Conservation (phyloP, 2,329 filamentous ascomycete genomes). For the Dothistroma pini region DNA sequence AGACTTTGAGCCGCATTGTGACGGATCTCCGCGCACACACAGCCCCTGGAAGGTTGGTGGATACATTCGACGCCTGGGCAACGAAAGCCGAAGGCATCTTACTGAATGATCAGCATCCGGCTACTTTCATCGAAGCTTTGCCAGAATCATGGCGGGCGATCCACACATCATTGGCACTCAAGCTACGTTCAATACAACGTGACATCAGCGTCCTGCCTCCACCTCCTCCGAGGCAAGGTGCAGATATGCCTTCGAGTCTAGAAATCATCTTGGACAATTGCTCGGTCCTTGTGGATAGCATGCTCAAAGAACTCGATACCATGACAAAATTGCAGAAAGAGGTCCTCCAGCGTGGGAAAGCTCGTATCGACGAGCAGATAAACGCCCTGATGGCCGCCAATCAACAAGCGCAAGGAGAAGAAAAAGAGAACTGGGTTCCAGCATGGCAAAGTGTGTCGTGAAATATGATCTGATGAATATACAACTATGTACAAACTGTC, state of each 20-base stretch:
- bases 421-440: slow-evolving; percentile 28
- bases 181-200: slow-evolving; percentile 54
- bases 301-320: slow-evolving; percentile 59
- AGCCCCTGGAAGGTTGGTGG: slow-evolving; percentile 53
- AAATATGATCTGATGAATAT: neutral
- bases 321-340: slow-evolving; percentile 62
- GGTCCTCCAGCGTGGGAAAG: slow-evolving; percentile 53
- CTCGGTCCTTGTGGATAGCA: slow-evolving; percentile 51
- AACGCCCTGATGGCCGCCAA: slow-evolving; percentile 16
- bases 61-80: slow-evolving; percentile 60
- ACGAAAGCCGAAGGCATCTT: slow-evolving; percentile 26
- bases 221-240: slow-evolving; percentile 18
- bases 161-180: slow-evolving; percentile 50
- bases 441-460: slow-evolving; percentile 26
- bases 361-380: slow-evolving; percentile 51
- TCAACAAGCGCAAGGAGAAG: slow-evolving; percentile 2
- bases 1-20: slow-evolving; percentile 55
- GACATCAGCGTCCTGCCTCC: slow-evolving; percentile 49
- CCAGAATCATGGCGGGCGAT: slow-evolving; percentile 59
- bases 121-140: slow-evolving; percentile 55
- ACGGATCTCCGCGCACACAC: slow-evolving; percentile 57
- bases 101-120: slow-evolving; percentile 24
- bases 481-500: slow-evolving; percentile 1
- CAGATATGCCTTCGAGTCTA: slow-evolving; percentile 39
- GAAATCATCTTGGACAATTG: slow-evolving; percentile 49